Base-by-base conservation (phyloP, 2,329 filamentous ascomycete species). In the Fusarium sp. region DNA sequence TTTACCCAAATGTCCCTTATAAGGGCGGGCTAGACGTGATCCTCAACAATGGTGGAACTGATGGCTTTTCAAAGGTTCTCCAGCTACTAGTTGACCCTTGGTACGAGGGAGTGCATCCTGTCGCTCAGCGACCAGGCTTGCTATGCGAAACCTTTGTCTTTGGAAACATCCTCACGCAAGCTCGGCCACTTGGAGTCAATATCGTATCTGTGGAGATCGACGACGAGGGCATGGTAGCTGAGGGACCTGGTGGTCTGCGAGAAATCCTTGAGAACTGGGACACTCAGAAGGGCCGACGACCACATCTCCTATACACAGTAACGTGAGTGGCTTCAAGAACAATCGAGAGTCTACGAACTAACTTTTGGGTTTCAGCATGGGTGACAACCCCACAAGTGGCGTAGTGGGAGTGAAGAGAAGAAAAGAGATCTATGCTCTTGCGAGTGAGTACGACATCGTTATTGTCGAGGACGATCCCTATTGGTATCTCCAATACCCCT, bases 391-490 rank as follows among this genome's bases (percentile, higher is more conserved):
- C 3, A 96, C 93, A 0, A 90, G 92, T 30, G 89, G 91, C 32
- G 88, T 92, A 4, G 83, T 96, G 3, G 90, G 91, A 4, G 77
- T 96, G 11, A 81, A 90, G 73, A 88, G 95, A 40, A 87, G 92
- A 56, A 91, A 87, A 72, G 89, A 94, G 51, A 85, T 97, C 27
- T 97, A 97, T 76, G 87, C 85, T 19, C 77, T 97, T 15, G 96
- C 92, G 79, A 89, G 89, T 76, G 87, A 90, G 76, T 97, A 93
- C 80, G 94, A 97, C 78, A 87, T 97, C 66, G 87, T 97, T 73
- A 97, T 97, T 68, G 82, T 96, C 65, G 95, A 98, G 78, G 95
- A 98, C 73, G 94, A 97, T 66, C 95, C 95, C 7, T 97, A 97
- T 82, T 97, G 93, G 92, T 95, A 96, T 78, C 84, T 98, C 10